These are phyloP conservation scores for Saccharomyces mikatae DNA, from an alignment of 805 yeast genomes.

Conservation along the genomic window DNA sequence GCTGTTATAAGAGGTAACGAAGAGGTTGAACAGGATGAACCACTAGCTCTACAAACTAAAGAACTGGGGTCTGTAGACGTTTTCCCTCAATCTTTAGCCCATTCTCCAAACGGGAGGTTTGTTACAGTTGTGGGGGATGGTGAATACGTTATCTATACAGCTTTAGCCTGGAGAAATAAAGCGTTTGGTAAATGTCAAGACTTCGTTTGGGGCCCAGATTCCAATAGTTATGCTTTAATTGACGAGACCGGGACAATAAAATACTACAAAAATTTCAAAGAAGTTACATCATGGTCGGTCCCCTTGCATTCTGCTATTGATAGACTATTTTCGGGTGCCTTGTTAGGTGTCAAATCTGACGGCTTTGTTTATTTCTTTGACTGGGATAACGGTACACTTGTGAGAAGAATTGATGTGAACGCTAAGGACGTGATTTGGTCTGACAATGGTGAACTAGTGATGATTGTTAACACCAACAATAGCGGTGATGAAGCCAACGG, in stretches of 20 bases:
- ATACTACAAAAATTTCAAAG: slow-evolving; percentile 78
- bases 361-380: slow-evolving; percentile 85
- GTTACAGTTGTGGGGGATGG: slow-evolving; percentile 98
- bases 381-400: slow-evolving; percentile 83
- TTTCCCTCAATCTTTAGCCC: slow-evolving; percentile 77
- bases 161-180: slow-evolving; percentile 96
- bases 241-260: slow-evolving; percentile 59
- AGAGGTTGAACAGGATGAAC: slow-evolving; percentile 71
- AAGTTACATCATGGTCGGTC: slow-evolving; percentile 53
- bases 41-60: slow-evolving; percentile 67
- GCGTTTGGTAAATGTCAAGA: slow-evolving; percentile 84
- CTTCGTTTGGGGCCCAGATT: slow-evolving; percentile 91
- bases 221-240: slow-evolving; percentile 77
- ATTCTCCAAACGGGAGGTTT: slow-evolving; percentile 95
- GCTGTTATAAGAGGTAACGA: slow-evolving; percentile 68
- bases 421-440: slow-evolving; percentile 83
- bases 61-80: slow-evolving; percentile 93
- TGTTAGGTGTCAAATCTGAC: slow-evolving; percentile 75
- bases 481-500: slow-evolving; percentile 40
- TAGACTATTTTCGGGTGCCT: slow-evolving; percentile 80
- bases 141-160: slow-evolving; percentile 90
- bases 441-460: slow-evolving; percentile 82
- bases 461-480: slow-evolving; percentile 55
- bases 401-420: slow-evolving; percentile 83
- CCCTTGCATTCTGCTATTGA: slow-evolving; percentile 67